Base-by-base conservation (phyloP, 352 stramenopile species). In the Peronosclerospora sorghi region DNA sequence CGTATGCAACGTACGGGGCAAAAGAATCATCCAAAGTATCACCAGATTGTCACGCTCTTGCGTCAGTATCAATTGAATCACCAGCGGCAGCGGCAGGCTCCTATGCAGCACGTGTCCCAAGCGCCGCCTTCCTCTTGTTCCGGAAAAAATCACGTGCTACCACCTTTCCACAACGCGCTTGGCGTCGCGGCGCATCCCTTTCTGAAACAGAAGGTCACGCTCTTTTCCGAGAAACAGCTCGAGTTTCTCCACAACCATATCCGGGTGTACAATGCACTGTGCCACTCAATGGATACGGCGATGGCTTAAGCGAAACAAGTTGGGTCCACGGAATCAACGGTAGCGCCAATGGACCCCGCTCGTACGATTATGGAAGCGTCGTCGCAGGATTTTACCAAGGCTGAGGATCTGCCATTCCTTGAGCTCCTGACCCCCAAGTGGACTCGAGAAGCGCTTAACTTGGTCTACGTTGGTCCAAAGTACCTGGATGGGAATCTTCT, bases 221-320 rank as follows among this genome's bases (percentile, higher is more conserved):
- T 92, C 9, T 92, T 92, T 54, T 79, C 79, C n/a, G 79, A 88
- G 21, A 84, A 81, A 47, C 79, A 92, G 54, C 65, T 92, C 15
- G 75, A 86, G 48, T 74, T 86, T 21, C 49, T 92, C 35, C 79
- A 92, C 57, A 78, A 84, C 48, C 79, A 92, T 59, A 92, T 92
- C 50, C 74, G 74, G 6, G 68, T 72, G 13, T 92, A 83, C 59
- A 92, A 89, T 49, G 56, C 74, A 26, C 61, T 92, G 17, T 89
- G 76, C 32, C 76, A 86, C 54, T 83, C 68, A 7, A 92, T 92
- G 79, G 76, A 92, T 47, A 60, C 83, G 28, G 55, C 71, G 4
- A 49, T 84, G 17, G 32, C 55, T 0, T 45, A 59, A 9, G 56
- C 47, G 35, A 64, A 68, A 30, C 58, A 61, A 26, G 41, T 55